Percentiles rank a stretch among this genome's conserved stretches.
These are phyloP conservation scores for Immersiella caudata DNA, from an alignment of 495 filamentous ascomycete species.

Conservation along the genomic window DNA sequence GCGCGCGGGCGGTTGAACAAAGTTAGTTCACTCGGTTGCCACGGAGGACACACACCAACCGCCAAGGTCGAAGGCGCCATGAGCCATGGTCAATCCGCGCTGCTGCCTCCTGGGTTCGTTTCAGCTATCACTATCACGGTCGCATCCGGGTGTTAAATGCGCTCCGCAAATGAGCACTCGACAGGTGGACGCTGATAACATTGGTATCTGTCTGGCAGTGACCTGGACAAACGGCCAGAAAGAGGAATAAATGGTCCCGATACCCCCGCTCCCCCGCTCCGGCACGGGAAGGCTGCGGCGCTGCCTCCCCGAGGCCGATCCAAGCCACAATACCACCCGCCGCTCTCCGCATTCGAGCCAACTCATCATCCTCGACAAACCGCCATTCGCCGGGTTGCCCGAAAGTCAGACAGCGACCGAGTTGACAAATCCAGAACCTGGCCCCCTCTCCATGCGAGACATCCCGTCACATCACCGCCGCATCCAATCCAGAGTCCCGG, in stretches of 20 bases:
- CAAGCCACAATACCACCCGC: constrained; percentile 13
- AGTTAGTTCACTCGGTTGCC: background rate
- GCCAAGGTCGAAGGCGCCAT: background rate
- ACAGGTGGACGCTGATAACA: background rate
- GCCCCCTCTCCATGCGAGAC: background rate
- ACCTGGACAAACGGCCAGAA: background rate
- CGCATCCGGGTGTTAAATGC: background rate
- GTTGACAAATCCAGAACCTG: constrained; percentile 5
- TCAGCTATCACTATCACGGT: background rate
- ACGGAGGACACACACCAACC: background rate
- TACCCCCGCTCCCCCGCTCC: background rate
- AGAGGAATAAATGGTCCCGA: background rate
- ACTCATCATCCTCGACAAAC: background rate
- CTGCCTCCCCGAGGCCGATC: constrained; percentile 11
- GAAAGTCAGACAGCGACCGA: background rate
- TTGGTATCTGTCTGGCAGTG: background rate
- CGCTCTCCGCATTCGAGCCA: constrained; percentile 16
- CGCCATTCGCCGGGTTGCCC: background rate
- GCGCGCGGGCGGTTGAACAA: too few species aligned
- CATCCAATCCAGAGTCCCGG: background rate
- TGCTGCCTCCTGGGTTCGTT: background rate
- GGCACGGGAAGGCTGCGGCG: constrained; percentile 9
- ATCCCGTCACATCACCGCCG: background rate
- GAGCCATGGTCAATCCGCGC: background rate
- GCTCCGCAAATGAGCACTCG: constrained; percentile 4